Conservation (phyloP, 257 asterid genomes). For the Salvia rosmarinus region DNA sequence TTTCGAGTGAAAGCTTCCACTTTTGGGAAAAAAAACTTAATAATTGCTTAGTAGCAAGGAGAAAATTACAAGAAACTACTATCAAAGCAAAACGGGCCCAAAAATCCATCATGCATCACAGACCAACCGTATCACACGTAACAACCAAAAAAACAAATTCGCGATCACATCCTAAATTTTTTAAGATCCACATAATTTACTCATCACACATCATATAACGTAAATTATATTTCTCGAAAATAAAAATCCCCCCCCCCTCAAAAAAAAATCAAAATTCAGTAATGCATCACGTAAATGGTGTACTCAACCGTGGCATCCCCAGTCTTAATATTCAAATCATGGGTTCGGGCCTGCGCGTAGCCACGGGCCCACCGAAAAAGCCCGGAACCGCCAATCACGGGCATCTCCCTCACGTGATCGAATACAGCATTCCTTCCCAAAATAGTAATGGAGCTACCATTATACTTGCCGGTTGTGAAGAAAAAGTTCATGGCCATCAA, state of each 20-base stretch:
- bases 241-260: background rate
- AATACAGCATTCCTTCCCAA: conserved; percentile 58
- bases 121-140: background rate
- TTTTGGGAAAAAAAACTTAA: too few species aligned
- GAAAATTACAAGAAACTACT: background rate
- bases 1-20: too few species aligned
- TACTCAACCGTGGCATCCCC: conserved; percentile 72
- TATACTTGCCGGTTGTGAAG: conserved; percentile 51
- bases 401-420: conserved; percentile 57
- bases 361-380: conserved; percentile 68
- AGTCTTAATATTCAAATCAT: conserved; percentile 39
- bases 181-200: background rate
- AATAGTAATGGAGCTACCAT: conserved; percentile 59
- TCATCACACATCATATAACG: background rate
- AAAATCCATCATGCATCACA: background rate
- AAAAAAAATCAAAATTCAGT: conserved; percentile 26
- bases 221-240: background rate
- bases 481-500: conserved; percentile 63
- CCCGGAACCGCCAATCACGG: conserved; percentile 74
- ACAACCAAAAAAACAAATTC: background rate
- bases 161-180: background rate
- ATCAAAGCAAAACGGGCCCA: too few species aligned
- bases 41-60: too few species aligned
- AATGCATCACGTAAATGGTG: conserved; percentile 55
- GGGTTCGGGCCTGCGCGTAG: conserved; percentile 63